Conservation (phyloP, 1,284 basidiomycete genomes). For the Trametes sp. region DNA sequence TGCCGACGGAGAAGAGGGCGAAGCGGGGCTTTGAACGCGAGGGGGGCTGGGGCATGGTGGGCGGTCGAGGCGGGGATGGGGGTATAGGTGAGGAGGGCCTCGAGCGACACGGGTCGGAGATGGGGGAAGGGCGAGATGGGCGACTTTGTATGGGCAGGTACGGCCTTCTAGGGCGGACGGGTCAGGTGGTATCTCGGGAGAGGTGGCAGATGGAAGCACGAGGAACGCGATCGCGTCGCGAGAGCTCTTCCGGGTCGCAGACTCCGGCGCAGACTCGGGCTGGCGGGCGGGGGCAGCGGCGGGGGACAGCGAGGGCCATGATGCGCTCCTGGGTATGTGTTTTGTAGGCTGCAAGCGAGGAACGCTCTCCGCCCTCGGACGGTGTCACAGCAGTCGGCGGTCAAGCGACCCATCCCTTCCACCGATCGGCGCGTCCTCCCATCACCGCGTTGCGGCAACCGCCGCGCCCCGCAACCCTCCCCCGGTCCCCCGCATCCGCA, state of each 20-base stretch:
- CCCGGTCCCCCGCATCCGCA: constrained; percentile 16
- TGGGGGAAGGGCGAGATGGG: background rate
- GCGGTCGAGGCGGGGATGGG: constrained; percentile 1
- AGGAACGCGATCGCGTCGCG: background rate
- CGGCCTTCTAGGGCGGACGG: background rate
- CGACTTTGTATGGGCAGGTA: background rate
- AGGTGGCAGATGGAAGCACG: constrained; percentile 11
- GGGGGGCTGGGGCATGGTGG: background rate
- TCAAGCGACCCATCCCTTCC: background rate
- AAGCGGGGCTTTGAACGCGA: constrained; percentile 16
- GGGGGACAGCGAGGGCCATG: constrained; percentile 1
- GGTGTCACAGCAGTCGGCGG: background rate
- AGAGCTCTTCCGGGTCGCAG: background rate
- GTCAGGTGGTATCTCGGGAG: constrained; percentile 19
- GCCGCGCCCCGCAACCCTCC: constrained; percentile 6
- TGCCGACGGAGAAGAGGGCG: constrained; percentile 25
- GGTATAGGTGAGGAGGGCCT: constrained; percentile 6
- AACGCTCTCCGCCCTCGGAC: background rate
- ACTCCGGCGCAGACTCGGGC: background rate
- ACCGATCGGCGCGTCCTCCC: constrained; percentile 4
- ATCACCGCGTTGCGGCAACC: background rate
- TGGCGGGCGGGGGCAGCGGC: background rate
- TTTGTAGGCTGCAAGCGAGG: background rate
- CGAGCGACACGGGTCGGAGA: constrained; percentile 4
- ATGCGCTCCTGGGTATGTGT: background rate